phyloP scores from a whole-genome alignment of 75 land plant genomes.

The Ceratopteris richardii region DNA sequence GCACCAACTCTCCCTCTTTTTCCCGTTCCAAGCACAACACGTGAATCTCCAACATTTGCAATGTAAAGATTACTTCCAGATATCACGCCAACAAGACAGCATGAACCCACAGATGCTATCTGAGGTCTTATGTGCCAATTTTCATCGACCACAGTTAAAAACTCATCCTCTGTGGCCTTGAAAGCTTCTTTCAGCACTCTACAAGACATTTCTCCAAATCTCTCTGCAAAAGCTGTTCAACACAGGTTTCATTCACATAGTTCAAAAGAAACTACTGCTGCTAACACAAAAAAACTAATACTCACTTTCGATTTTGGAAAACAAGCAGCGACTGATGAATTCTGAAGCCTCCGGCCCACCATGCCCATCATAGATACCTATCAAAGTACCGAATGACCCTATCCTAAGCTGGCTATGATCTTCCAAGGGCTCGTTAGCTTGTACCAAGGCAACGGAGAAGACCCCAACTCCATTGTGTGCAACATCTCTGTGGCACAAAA shows the following conservation, averaged over 20 bases:
- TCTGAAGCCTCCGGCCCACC: conserved; percentile 89
- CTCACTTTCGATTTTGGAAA: too few relatives aligned
- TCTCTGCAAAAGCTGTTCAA: too few relatives aligned
- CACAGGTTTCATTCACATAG: too few relatives aligned
- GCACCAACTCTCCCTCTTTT: conserved; percentile 43
- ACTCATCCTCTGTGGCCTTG: conserved; percentile 63
- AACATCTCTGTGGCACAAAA: too few relatives aligned
- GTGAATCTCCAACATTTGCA: conserved; percentile 89
- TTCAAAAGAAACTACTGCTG: not conserved
- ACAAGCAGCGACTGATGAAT: too few relatives aligned
- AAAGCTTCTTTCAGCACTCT: conserved; percentile 54
- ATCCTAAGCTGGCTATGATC: conserved; percentile 69
- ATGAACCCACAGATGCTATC: conserved; percentile 70
- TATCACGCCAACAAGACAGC: conserved; percentile 88
- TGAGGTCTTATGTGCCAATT: conserved; percentile 43
- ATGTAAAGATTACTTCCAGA: conserved; percentile 49
- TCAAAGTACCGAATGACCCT: conserved; percentile 55
- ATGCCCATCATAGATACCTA: conserved; percentile 90
- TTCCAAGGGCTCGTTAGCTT: conserved; percentile 69
- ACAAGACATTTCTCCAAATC: conserved; percentile 40
- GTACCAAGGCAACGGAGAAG: conserved; percentile 74
- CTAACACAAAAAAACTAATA: too few relatives aligned
- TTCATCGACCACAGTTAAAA: conserved; percentile 38
- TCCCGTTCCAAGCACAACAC: conserved; percentile 66
- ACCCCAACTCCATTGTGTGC: too few relatives aligned